Evolutionary conservation across 2,329 filamentous ascomycete species (phyloP), one percentile per base, ranked within the genome.

Genomic region (Colletotrichum brevisporum): DNA sequence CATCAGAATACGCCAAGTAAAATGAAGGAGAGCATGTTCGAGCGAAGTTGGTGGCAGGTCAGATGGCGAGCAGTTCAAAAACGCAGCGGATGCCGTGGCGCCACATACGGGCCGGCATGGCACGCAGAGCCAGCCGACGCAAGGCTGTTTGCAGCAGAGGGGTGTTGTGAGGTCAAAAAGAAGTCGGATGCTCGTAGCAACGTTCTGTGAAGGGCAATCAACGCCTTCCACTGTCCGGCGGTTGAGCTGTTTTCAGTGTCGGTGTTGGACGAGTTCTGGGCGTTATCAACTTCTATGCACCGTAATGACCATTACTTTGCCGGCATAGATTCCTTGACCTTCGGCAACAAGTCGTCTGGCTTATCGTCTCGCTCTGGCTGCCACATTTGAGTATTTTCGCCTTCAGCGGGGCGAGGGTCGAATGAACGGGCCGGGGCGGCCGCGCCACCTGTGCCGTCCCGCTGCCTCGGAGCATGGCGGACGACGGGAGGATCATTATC

Each of bases 31-130:
- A 97, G 82, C 94, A 98, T 97, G 92, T 58, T 98, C 95, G 0
- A 94, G 81, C 1, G 92, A 94, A n/a, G n/a, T n/a, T 0, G 85
- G 86, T 0, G 95, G 95, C 0, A 97, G 82, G 2, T 91, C n/a
- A n/a, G 88, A 72, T 93, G 90, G 0, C 94, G 85, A 97, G 79
- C 0, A 97, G 78, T 72, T 97, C 94, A 0, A 97, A 84, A 66
- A 96, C 95, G 0, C 90, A 91, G 76, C 97, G 94, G 4, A 98
- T 98, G 0, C 93, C 95, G 74, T 97, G 93, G 0, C 94, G 87
- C 96, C 95, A 98, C 93, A 98, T 96, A 0, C 95, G 85, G 0
- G 93, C 94, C 0, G 95, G 95, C 94, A 98, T 98, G 0, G 90
- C 90, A 73, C 95, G 0, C 87, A 86, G 0, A n/a, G 94, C 91